Evolutionary conservation across 2,329 filamentous ascomycete species (phyloP).

Genomic region (Trichoderma gracile): DNA sequence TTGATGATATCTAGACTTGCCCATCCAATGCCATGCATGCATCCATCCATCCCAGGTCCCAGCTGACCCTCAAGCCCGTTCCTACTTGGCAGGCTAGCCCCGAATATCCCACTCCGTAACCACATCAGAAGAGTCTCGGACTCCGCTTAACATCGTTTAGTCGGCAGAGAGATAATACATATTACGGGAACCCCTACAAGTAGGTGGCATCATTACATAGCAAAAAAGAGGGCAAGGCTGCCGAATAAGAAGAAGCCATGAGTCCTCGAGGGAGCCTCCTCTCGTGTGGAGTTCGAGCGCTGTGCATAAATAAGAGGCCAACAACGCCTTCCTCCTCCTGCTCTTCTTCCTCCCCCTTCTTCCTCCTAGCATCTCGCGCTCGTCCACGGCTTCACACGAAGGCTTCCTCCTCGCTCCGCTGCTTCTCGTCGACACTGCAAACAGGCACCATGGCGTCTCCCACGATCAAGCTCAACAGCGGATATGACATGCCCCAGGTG

Average conservation of each 20-base stretch:
- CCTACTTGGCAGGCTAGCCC: conserved; percentile 9
- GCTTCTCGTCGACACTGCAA: conserved; percentile 20
- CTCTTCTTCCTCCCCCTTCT: background rate
- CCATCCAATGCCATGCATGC: conserved; percentile 8
- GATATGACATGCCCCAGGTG: conserved; percentile 71
- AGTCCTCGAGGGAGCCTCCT: conserved; percentile 15
- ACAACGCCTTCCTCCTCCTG: conserved; percentile 11
- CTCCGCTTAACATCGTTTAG: no score
- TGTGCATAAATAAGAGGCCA: conserved; percentile 21
- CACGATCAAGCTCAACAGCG: conserved; percentile 64
- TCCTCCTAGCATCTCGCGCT: background rate
- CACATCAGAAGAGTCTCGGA: background rate
- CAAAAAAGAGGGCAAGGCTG: background rate
- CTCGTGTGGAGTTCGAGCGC: conserved; percentile 19
- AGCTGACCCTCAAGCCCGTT: conserved; percentile 8
- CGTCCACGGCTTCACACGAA: background rate
- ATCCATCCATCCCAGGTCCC: conserved; percentile 16
- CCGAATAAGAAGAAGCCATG: conserved; percentile 13
- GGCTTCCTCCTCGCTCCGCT: background rate
- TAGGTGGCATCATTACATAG: no score
- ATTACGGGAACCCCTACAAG: background rate
- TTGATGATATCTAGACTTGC: conserved; percentile 6
- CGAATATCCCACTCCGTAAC: background rate
- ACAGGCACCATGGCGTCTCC: conserved; percentile 40
- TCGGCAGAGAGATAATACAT: background rate